These are phyloP conservation scores for Linnemannia schmuckeri DNA, from an alignment of 192 early-diverging fungal species.

Conservation along the genomic window DNA sequence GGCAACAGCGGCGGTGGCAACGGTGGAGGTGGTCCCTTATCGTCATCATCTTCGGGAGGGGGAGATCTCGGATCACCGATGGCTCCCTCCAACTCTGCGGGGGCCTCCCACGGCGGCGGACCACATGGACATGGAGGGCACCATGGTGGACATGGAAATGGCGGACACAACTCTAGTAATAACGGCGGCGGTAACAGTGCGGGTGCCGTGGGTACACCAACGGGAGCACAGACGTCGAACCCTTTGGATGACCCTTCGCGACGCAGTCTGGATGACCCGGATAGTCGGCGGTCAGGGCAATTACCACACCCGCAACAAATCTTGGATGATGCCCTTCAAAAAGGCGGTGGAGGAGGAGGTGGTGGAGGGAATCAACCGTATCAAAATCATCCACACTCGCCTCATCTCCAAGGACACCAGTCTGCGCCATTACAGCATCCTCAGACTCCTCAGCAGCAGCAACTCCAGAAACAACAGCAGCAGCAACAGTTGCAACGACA, in stretches of 20 bases:
- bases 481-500: constrained; percentile 26
- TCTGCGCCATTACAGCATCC: constrained; percentile 10
- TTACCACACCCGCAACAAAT: constrained; percentile 51
- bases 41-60: neutral
- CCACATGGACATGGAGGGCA: constrained; percentile 4
- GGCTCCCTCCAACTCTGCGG: neutral
- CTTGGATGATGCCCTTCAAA: constrained; percentile 44
- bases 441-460: constrained; percentile 15
- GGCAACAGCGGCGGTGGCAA: neutral
- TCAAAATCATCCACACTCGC: constrained; percentile 25
- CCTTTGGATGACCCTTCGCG: constrained; percentile 32
- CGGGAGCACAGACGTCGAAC: constrained; percentile 18
- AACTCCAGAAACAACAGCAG: constrained; percentile 16
- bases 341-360: constrained; percentile 1
- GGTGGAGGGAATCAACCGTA: constrained; percentile 1
- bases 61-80: neutral
- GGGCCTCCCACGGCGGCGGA: neutral
- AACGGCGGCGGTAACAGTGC: neutral
- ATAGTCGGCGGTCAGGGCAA: constrained; percentile 11
- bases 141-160: constrained; percentile 6
- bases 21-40: neutral
- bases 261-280: constrained; percentile 25
- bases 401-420: constrained; percentile 17
- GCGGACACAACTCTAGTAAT: neutral
- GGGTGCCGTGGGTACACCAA: constrained; percentile 23